Base-by-base conservation (phyloP, 2,329 filamentous ascomycete genomes). In the Xylaria sp. region DNA sequence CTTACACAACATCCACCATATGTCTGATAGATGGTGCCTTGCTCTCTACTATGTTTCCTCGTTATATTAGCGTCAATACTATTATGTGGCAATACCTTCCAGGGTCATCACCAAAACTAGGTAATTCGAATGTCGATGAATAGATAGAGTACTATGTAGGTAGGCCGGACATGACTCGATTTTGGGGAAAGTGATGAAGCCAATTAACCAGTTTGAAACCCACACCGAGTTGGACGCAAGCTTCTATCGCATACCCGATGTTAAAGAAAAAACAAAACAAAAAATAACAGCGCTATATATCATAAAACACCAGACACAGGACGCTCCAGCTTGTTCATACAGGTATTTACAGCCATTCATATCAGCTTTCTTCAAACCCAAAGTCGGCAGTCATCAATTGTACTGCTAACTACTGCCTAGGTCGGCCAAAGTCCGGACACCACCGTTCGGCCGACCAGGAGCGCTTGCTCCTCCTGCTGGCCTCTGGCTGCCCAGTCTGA, bases 371-470 rank as follows among this genome's bases (percentile, higher is more conserved):
- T 13, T 27, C 29, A 17, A 29, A 17, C 7, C 27, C n/a, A 25
- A 36, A 39, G 17, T 42, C 11, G 36, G 7, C 22, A 31, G 15
- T n/a, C 45, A 7, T 7, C 5, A 6, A 36, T 49, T 17, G 15
- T 33, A 63, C 54, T 45, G 10, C 45, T 70, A 75, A 44, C 71
- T 75, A 9, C 73, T 73, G 42, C 80, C 81, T 65, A 89, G 71
- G 70, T 89, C 86, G 7, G 86, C 83, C 76, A 89, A 70, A 1
- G 86, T 89, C 78, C 80, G 84, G 45, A 77, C 73, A 39, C 76
- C 76, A 36, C 73, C 61, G 49, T 17, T 50, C 31, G 74, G 64
- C n/a, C 75, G 72, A 53, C 71, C 68, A 13, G 74, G 50, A 22
- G 69, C 68, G 47, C 66, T 63, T 53, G 71, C 61, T 25, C 70